These are phyloP conservation scores for Lepidium sativum DNA, from an alignment of 345 rosid genomes.

Conservation along the genomic window DNA sequence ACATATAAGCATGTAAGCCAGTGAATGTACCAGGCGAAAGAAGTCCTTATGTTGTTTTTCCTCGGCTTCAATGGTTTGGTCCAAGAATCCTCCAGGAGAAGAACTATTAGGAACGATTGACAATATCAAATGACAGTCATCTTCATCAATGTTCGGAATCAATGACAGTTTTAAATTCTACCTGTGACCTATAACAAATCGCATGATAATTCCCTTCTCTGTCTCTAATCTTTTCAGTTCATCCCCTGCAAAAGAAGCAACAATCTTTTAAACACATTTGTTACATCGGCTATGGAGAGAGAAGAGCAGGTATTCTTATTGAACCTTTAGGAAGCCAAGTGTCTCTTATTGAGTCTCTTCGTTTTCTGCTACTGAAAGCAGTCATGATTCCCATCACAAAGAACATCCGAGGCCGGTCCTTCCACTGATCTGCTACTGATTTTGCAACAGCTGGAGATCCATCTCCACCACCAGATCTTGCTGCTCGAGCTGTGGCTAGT, in stretches of 20 bases:
- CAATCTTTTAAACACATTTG: not conserved
- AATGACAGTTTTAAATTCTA: constrained; percentile 51
- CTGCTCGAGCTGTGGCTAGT: constrained; percentile 44
- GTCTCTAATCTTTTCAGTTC: constrained; percentile 64
- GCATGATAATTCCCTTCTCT: constrained; percentile 68
- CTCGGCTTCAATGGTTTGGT: constrained; percentile 59
- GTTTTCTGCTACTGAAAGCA: constrained; percentile 81
- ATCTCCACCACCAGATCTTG: constrained; percentile 19
- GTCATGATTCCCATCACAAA: constrained; percentile 81
- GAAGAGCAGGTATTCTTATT: not conserved
- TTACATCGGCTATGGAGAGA: not conserved
- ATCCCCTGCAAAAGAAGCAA: constrained; percentile 35
- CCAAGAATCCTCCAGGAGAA: constrained; percentile 63
- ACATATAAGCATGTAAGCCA: not conserved
- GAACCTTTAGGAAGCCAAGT: constrained; percentile 89
- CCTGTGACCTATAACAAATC: constrained; percentile 84
- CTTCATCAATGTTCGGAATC: constrained; percentile 59
- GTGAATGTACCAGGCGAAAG: constrained; percentile 42
- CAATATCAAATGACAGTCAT: not conserved
- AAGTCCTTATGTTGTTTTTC: constrained; percentile 62
- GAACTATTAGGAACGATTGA: not conserved
- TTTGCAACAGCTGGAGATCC: constrained; percentile 31
- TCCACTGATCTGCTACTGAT: constrained; percentile 39
- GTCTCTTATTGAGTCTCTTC: constrained; percentile 64
- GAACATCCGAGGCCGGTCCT: constrained; percentile 61